Evolutionary conservation across 441 rosid genomes (phyloP).

Genomic region (Biscutella laevigata): DNA sequence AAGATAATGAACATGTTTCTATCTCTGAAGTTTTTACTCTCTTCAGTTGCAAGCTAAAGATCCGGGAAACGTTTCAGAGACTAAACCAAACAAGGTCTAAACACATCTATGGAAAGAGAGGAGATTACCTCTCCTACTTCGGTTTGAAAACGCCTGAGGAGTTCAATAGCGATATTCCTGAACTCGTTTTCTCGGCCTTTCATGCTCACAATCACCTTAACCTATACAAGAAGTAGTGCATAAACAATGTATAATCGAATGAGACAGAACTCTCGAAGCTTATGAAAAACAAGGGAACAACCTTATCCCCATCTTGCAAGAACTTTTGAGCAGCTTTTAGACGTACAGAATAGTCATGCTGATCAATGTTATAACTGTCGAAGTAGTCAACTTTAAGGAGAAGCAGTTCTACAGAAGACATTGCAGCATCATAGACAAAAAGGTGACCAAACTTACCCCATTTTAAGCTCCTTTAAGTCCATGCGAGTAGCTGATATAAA

Average conservation of each 20-base stretch:
- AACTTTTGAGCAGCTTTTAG: constrained; percentile 71
- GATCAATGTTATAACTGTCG: constrained; percentile 76
- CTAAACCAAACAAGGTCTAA: not conserved
- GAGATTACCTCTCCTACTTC: constrained; percentile 70
- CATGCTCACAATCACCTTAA: constrained; percentile 78
- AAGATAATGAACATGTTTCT: constrained; percentile 61
- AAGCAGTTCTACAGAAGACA: not conserved
- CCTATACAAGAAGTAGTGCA: constrained; percentile 34
- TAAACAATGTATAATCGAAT: constrained; percentile 8
- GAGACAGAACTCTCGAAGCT: not conserved
- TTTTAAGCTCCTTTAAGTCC: constrained; percentile 88
- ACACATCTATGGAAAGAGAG: not conserved
- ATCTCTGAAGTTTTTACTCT: constrained; percentile 64
- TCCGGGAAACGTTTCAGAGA: constrained; percentile 3
- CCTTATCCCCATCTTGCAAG: constrained; percentile 86
- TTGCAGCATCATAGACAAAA: not conserved
- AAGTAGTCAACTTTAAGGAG: constrained; percentile 19
- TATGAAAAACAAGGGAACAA: too few species aligned
- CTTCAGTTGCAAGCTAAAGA: constrained; percentile 74
- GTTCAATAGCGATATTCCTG: constrained; percentile 80
- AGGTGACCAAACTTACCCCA: constrained; percentile 44
- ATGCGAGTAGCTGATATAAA: constrained; percentile 59
- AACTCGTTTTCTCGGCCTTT: constrained; percentile 90
- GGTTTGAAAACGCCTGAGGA: constrained; percentile 67
- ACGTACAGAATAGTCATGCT: constrained; percentile 82